phyloP scores from a whole-genome alignment of 768 basidiomycete species.

The Myochromella boudieri region DNA sequence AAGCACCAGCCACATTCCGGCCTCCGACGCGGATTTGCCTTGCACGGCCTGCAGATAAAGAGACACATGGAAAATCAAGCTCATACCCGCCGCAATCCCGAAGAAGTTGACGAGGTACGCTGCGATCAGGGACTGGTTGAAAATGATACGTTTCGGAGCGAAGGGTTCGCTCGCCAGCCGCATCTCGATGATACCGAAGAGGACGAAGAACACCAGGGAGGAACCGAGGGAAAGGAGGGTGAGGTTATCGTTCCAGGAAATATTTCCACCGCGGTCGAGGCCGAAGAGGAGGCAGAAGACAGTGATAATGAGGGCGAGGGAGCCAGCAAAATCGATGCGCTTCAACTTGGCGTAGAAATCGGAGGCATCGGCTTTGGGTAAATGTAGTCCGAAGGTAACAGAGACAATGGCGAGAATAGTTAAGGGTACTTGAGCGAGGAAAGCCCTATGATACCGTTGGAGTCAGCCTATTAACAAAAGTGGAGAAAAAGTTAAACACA shows the following conservation, averaged over 20 bases:
- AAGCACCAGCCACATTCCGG: constrained; percentile 53
- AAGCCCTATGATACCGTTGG: constrained; percentile 40
- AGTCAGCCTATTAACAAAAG: background rate
- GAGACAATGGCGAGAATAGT: constrained; percentile 51
- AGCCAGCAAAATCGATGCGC: constrained; percentile 64
- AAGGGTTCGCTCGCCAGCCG: constrained; percentile 57
- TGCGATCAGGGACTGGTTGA: constrained; percentile 47
- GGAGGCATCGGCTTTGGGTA: constrained; percentile 41
- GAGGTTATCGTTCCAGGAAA: constrained; percentile 42
- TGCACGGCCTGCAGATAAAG: constrained; percentile 61
- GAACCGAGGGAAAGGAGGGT: constrained; percentile 36
- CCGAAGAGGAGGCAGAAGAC: constrained; percentile 58
- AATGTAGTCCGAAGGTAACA: constrained; percentile 54
- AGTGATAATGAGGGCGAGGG: constrained; percentile 51
- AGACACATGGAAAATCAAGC: constrained; percentile 51
- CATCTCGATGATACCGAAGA: constrained; percentile 49
- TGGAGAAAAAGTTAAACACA: constrained; percentile 16
- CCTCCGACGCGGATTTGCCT: constrained; percentile 43
- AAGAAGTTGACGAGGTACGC: constrained; percentile 64
- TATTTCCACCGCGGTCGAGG: constrained; percentile 53
- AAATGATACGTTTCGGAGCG: constrained; percentile 54
- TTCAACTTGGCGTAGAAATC: constrained; percentile 51
- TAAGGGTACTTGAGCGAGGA: constrained; percentile 60
- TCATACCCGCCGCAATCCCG: constrained; percentile 41
- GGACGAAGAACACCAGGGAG: constrained; percentile 30